phyloP scores from a whole-genome alignment of 768 basidiomycete genomes.

The Cyclocybe aegerita region DNA sequence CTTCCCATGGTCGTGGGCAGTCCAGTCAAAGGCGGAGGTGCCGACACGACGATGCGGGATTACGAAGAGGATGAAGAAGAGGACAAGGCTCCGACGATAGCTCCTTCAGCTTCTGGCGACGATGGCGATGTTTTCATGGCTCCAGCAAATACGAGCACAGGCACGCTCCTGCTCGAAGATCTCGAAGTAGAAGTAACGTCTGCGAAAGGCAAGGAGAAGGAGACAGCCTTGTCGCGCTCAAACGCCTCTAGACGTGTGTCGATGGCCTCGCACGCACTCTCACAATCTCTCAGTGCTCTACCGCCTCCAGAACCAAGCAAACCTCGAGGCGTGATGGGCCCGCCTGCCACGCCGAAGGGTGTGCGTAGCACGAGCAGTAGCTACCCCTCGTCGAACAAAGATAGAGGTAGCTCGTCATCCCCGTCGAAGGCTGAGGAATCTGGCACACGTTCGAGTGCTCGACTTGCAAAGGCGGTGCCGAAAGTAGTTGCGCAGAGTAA shows the following conservation, averaged over 20 bases:
- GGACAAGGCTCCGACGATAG: neutral
- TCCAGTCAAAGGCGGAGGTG: constrained; percentile 42
- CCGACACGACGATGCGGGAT: constrained; percentile 19
- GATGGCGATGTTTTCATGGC: constrained; percentile 16
- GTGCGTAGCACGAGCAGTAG: constrained; percentile 42
- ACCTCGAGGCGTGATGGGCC: constrained; percentile 42
- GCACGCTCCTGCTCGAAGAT: constrained; percentile 11
- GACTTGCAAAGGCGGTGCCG: constrained; percentile 26
- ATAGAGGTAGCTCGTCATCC: constrained; percentile 17
- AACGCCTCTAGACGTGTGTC: constrained; percentile 56
- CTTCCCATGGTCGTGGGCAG: constrained; percentile 48
- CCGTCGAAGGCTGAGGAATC: constrained; percentile 8
- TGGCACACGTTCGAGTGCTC: constrained; percentile 30
- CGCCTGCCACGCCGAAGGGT: constrained; percentile 42
- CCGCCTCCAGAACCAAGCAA: constrained; percentile 32
- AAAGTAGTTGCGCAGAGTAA: constrained; percentile 13
- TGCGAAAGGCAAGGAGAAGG: constrained; percentile 35
- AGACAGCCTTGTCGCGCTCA: constrained; percentile 15
- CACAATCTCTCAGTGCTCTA: constrained; percentile 57
- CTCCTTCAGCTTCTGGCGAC: constrained; percentile 7
- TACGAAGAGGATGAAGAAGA: constrained; percentile 13
- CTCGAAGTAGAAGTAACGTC: constrained; percentile 5
- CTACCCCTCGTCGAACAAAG: constrained; percentile 26
- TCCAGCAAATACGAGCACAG: constrained; percentile 9
- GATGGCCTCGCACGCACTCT: constrained; percentile 57